A percentile compares a stretch with the other conserved stretches of the same genome.
These are phyloP conservation scores for Mimosa pudica DNA, from an alignment of 306 rosid genomes.

Conservation along the genomic window DNA sequence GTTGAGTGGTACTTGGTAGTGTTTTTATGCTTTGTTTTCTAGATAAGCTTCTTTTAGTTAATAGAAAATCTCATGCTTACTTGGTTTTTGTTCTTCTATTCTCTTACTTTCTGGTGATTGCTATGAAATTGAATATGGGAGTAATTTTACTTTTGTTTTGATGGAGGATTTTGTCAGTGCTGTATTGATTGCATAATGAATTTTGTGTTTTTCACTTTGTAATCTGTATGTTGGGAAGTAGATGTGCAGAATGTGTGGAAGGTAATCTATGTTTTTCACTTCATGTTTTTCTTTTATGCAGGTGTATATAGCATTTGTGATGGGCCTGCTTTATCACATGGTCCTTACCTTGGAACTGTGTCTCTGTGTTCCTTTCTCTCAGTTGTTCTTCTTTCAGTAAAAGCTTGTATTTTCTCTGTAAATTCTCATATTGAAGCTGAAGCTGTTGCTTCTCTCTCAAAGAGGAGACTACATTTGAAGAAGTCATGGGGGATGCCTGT, in stretches of 20 bases:
- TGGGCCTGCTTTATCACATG: slow-evolving; percentile 88
- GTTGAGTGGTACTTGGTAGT: neutral
- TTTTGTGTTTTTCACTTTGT: neutral
- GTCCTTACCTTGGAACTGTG: slow-evolving; percentile 97
- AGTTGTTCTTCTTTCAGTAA: slow-evolving; percentile 77
- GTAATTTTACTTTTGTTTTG: neutral
- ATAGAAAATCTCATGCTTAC: slow-evolving; percentile 5
- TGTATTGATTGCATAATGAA: neutral
- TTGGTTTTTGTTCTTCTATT: neutral
- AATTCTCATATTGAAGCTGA: slow-evolving; percentile 88
- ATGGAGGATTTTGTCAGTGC: slow-evolving; percentile 3
- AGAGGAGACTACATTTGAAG: slow-evolving; percentile 82
- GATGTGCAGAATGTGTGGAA: slow-evolving; percentile 13
- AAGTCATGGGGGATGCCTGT: slow-evolving; percentile 99
- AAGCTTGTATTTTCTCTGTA: slow-evolving; percentile 84
- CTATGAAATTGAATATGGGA: neutral
- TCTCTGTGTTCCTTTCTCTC: slow-evolving; percentile 74
- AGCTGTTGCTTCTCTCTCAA: slow-evolving; percentile 72
- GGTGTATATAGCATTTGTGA: slow-evolving; percentile 95
- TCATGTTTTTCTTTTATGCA: slow-evolving; percentile 40
- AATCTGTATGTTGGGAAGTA: neutral
- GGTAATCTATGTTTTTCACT: slow-evolving; percentile 7
- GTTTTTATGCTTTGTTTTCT: neutral
- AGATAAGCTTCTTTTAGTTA: slow-evolving; percentile 2
- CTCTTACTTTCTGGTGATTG: neutral